Evolutionary conservation across 2,329 filamentous ascomycete species (phyloP), one percentile per base, ranked within the genome.

Genomic region (Claviceps humidiphila): DNA sequence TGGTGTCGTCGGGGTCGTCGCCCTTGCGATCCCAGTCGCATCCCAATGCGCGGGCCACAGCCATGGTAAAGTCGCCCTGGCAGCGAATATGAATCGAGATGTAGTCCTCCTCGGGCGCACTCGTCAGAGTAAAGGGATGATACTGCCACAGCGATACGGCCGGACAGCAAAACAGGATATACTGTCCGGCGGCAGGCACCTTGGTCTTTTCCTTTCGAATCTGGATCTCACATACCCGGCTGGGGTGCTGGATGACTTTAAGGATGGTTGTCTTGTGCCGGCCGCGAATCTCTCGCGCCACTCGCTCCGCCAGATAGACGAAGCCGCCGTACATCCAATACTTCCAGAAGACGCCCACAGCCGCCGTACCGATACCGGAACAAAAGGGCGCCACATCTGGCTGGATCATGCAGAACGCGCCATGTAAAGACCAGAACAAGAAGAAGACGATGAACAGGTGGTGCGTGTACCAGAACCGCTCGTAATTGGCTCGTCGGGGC

Each of bases 391-490:
- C 84, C 56, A 85, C 80, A 64, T 93, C 87, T 50, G 87, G 82
- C 68, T 88, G 87, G 62, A 91, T 91, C 87, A 93, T 91, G 69
- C 88, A 91, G 72, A 89, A 93, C 26, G 85, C 85, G 54, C 87
- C 88, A 68, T 94, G 88, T 61, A 91, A 78, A n/a, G 87, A 83
- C 87, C 87, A 93, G 75, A 93, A 90, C 59, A 91, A 74, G 73
- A 93, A 93, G 76, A 93, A 93, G 57, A 91, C 63, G 68, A 91
- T 80, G 66, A 93, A 93, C 66, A 93, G 78, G 71, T 93, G 88
- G 69, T 94, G 87, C 1, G 85, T 88, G 67, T 89, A 90, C 87
- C 88, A 94, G 74, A 93, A 94, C 26, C 87, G 84, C 67, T 91
- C 87, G 66, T 88, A 91, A 71, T 93, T 90, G 55, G 84, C 84